Evolutionary conservation across 2,329 filamentous ascomycete species (phyloP), one percentile per base, ranked within the genome.

Genomic region (Stagonosporopsis chrysanthemi): DNA sequence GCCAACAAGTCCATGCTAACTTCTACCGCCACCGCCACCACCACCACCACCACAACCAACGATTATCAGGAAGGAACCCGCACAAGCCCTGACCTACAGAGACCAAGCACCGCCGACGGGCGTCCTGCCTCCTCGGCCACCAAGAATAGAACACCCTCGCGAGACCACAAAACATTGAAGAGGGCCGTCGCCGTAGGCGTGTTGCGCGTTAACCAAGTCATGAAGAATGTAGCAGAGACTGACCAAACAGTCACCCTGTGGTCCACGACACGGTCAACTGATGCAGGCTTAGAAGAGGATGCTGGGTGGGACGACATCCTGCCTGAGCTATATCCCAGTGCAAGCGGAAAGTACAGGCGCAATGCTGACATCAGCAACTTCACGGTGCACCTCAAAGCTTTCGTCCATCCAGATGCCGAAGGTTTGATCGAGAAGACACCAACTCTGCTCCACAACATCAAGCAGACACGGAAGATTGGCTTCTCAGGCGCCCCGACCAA

Each of bases 401-500:
- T 97, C 74, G 84, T 87, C 33, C 85, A 90, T 66, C 82, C 86
- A 1, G 92, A 98, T 67, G 87, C 92, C 1, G 92, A 96, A 63
- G 81, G 80, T 0, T 83, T 99, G 38, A 90, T 98, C 70, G 91
- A 90, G 69, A 87, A 89, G 44, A 97, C 92, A 3, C 95, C 95
- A 0, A 98, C 94, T 0, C 79, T 96, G 14, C 85, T 99, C 14
- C 89, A 96, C 47, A 88, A 90, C 48, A 86, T 98, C 58, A 83
- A 84, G 55, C 90, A 90, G 74, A 96, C 93, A 0, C 89, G 84
- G 68, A 95, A 95, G 74, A 93, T 98, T 75, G 95, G 93, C 2
- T 98, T 99, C 74, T 91, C 94, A 3, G 93, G 93, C 12, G 93
- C 93, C 1, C 94, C 95, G 0, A 92, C 90, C 0, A 93, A 92